Conservation (phyloP, 2,329 filamentous ascomycete species). For the Ophiognomonia clavigignenti-juglandacearum region DNA sequence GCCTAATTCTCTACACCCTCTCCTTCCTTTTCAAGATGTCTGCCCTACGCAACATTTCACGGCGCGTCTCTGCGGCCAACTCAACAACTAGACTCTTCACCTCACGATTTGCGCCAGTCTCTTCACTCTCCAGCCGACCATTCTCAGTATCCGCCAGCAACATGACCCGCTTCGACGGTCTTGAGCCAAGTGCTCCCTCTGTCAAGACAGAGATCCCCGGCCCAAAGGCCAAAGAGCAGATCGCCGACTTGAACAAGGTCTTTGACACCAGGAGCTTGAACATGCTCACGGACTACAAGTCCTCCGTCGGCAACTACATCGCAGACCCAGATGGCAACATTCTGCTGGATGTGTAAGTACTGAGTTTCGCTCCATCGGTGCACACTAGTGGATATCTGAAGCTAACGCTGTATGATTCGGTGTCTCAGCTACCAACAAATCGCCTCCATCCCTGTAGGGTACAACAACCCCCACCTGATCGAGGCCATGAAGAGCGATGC, state of each 20-base stretch:
- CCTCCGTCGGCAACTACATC: slow-evolving; percentile 77
- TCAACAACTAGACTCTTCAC: slow-evolving; percentile 8
- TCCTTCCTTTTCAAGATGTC: slow-evolving; percentile 6
- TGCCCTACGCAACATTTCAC: slow-evolving; percentile 14
- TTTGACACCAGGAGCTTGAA: slow-evolving; percentile 85
- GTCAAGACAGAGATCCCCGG: slow-evolving; percentile 66
- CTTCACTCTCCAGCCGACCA: slow-evolving; percentile 18
- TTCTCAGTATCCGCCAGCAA: slow-evolving; percentile 21
- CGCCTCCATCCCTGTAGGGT: slow-evolving; percentile 85
- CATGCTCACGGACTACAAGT: slow-evolving; percentile 72
- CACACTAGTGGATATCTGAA: background rate
- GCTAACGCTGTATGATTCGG: slow-evolving; percentile 5
- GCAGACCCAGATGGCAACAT: slow-evolving; percentile 67
- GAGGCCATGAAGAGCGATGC: slow-evolving; percentile 68
- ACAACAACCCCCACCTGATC: slow-evolving; percentile 78
- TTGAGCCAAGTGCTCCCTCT: slow-evolving; percentile 47
- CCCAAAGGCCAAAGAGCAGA: slow-evolving; percentile 64
- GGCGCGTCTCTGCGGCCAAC: slow-evolving; percentile 10
- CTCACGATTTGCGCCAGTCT: slow-evolving; percentile 11
- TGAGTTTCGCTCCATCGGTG: background rate
- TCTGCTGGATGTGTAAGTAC: slow-evolving; percentile 63
- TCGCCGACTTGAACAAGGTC: slow-evolving; percentile 68
- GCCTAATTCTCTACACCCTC: background rate
- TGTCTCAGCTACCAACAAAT: slow-evolving; percentile 73
- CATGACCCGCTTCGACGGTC: slow-evolving; percentile 16